phyloP scores from a whole-genome alignment of 805 yeast genomes.

The Nakazawaea siamensis region DNA sequence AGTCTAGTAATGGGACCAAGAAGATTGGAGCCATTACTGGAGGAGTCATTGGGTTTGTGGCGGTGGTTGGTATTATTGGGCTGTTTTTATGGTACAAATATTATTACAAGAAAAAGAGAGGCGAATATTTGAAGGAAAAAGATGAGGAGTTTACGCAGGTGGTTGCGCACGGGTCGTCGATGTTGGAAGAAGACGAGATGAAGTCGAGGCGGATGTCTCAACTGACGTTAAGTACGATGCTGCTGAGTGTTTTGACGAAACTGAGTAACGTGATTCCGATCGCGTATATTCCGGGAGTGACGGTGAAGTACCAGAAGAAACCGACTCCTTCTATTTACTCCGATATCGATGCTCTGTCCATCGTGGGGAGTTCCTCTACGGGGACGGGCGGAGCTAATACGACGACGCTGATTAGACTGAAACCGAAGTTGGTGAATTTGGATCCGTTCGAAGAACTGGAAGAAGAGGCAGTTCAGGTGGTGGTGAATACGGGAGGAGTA shows the following conservation, averaged over 20 bases:
- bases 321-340: constrained; percentile 30
- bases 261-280: constrained; percentile 87
- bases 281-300: constrained; percentile 92
- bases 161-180: background rate
- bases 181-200: constrained; percentile 11
- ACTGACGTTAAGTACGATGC: constrained; percentile 26
- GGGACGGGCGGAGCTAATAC: constrained; percentile 23
- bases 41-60: constrained; percentile 58
- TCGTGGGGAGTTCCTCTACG: constrained; percentile 15
- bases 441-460: constrained; percentile 17
- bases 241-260: constrained; percentile 63
- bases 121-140: constrained; percentile 22
- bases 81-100: constrained; percentile 33
- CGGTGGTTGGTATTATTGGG: constrained; percentile 26
- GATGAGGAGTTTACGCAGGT: constrained; percentile 19
- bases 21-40: constrained; percentile 57
- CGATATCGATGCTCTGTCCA: constrained; percentile 39
- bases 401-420: constrained; percentile 71
- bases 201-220: constrained; percentile 16
- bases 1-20: constrained; percentile 12
- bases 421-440: constrained; percentile 51
- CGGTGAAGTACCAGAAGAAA: constrained; percentile 27
- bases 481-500: background rate
- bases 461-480: constrained; percentile 11
- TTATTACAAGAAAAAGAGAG: constrained; percentile 28